Base-by-base conservation (phyloP, 257 asterid species). In the Linaria vulgaris region DNA sequence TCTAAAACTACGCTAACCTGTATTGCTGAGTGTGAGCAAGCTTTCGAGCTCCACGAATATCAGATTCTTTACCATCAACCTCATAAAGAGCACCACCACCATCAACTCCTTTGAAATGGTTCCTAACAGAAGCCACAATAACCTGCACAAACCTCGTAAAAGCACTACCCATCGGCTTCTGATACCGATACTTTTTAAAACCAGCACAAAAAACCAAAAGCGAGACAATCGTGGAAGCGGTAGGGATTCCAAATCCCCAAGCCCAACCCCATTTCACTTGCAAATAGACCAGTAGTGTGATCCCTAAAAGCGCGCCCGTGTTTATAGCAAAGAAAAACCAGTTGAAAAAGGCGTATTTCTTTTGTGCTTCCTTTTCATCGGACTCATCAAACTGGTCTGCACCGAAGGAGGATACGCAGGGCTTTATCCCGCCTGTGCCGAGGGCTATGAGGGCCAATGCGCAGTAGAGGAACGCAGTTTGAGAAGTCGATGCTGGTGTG, bases 261-360 rank as follows among this genome's bases (percentile, higher is more conserved):
- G 37, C 53, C 85, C 86, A 88, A 0, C 95, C 96, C 14, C 77
- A 79, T 53, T 79, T 71, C 0, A 70, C 79, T 71, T 86, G 85
- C 0, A 86, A 17, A 23, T 82, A 88, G 44, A 88, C 95, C 44
- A 88, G 3, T 10, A 88, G 61, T 0, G 95, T 88, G 31, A 88
- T 82, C 7, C 96, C 96, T 38, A 84, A 54, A n/a, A 88, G 78
- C 34, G 95, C 96, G 16, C 94, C 95, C 90, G 79, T 82, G 75
- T 88, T 88, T 22, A 88, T 88, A 21, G 95, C 96, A 34, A 86
- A 86, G 85, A 84, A 88, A 71, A 86, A 88, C 96, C 96, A 88
- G 56, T 88, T 88, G 78, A 88, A 88, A 58, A 88, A 88, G 3
- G 88, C 73, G 19, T 82, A 88, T 13, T 88, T 88, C 48, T 82